Evolutionary conservation across 2,329 filamentous ascomycete genomes (phyloP).

Genomic region (Chrysosphaeria jannelii): DNA sequence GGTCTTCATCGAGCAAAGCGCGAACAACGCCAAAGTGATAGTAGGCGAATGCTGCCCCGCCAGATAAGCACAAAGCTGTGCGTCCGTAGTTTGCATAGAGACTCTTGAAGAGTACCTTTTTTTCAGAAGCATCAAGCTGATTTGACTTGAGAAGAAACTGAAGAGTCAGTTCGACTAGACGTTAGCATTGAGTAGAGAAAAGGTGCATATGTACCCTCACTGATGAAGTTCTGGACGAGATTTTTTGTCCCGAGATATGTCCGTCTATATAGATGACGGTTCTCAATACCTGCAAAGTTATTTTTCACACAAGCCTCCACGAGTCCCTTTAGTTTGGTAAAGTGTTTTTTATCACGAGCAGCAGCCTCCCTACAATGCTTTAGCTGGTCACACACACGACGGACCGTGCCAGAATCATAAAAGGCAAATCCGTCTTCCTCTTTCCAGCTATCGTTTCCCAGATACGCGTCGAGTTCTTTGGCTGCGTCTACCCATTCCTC

Average conservation of each 20-base stretch:
- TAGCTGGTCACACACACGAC: too few species aligned
- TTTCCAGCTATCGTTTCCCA: conserved; percentile 66
- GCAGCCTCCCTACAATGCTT: too few species aligned
- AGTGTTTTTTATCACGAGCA: too few species aligned
- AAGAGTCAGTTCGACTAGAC: conserved; percentile 35
- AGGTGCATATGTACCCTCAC: too few species aligned
- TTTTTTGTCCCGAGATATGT: conserved; percentile 97
- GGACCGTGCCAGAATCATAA: too few species aligned
- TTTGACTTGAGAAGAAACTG: conserved; percentile 36
- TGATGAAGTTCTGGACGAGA: conserved; percentile 64
- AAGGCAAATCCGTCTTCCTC: conserved; percentile 11
- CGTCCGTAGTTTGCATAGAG: conserved; percentile 74
- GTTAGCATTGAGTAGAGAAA: too few species aligned
- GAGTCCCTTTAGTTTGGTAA: conserved; percentile 44
- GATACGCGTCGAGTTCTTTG: conserved; percentile 44
- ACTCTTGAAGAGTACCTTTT: conserved; percentile 60
- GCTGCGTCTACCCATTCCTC: conserved; percentile 51
- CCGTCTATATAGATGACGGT: conserved; percentile 80
- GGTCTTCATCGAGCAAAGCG: conserved; percentile 57
- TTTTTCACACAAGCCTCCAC: conserved; percentile 86
- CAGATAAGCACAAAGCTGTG: conserved; percentile 75
- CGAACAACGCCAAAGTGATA: conserved; percentile 89
- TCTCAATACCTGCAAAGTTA: conserved; percentile 89
- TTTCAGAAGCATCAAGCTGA: conserved; percentile 39
- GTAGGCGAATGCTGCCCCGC: conserved; percentile 82